Evolutionary conservation across 2,329 filamentous ascomycete genomes (phyloP).

Genomic region (Penicillium capsulatum): DNA sequence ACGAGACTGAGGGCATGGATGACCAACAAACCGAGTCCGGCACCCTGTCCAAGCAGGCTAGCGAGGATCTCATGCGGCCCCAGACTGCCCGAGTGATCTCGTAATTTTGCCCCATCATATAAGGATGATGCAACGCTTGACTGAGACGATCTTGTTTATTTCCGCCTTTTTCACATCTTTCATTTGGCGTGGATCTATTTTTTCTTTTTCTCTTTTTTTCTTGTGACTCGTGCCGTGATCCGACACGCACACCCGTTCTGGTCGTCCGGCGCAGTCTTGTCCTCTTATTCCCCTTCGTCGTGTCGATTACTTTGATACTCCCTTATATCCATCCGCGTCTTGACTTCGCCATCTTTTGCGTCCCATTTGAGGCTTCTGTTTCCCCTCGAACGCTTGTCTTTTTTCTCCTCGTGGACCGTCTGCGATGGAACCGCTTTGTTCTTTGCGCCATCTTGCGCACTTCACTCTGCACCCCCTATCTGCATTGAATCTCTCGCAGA

Average conservation of each 20-base stretch:
- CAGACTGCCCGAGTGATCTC: conserved; percentile 32
- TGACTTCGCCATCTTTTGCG: conserved; percentile 14
- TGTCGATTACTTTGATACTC: conserved; percentile 23
- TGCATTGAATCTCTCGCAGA: conserved; percentile 11
- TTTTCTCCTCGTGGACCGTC: conserved; percentile 17
- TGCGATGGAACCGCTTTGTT: conserved; percentile 21
- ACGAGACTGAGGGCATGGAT: conserved; percentile 37
- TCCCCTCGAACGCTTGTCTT: conserved; percentile 4
- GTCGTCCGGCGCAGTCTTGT: conserved; percentile 19
- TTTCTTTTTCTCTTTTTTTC: conserved; percentile 5
- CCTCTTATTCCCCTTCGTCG: conserved; percentile 16
- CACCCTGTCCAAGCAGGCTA: conserved; percentile 39
- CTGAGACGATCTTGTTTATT: conserved; percentile 31
- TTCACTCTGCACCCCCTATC: conserved; percentile 18
- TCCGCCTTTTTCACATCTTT: conserved; percentile 13
- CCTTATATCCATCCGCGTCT: conserved; percentile 19
- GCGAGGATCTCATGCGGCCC: conserved; percentile 36
- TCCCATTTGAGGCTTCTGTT: conserved; percentile 11
- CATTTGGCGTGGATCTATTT: conserved; percentile 15
- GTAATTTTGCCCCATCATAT: conserved; percentile 23
- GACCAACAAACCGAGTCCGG: conserved; percentile 34
- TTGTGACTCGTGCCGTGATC: conserved; percentile 14
- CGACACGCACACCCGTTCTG: conserved; percentile 14
- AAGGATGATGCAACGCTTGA: conserved; percentile 30
- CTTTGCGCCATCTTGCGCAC: conserved; percentile 10